Percentiles rank a stretch among this genome's conserved stretches.
Evolutionary conservation across 75 land plant species (phyloP).

Genomic region (Gnetum montanum): DNA sequence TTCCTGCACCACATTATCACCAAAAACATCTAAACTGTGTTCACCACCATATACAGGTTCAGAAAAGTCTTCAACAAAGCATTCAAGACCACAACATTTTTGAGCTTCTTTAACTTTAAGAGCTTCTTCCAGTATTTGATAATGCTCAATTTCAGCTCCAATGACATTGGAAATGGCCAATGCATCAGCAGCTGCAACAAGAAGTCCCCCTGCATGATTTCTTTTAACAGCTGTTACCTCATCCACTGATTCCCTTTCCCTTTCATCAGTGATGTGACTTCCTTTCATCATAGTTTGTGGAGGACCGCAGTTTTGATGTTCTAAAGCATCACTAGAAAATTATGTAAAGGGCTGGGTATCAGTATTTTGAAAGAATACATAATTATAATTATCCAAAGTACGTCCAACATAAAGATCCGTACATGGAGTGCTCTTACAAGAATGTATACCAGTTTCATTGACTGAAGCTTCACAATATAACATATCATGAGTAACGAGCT

Average conservation of each 20-base stretch:
- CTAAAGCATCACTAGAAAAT: background rate
- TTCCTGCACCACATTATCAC: conserved; percentile 9
- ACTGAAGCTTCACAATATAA: background rate
- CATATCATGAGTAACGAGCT: background rate
- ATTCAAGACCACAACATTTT: conserved; percentile 12
- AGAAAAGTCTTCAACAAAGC: background rate
- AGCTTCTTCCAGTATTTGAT: conserved; percentile 18
- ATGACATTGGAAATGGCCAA: conserved; percentile 16
- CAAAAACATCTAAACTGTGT: conserved; percentile 6
- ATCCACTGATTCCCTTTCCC: background rate
- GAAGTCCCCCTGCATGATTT: conserved; percentile 16
- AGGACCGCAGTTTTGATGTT: background rate
- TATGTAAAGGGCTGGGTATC: background rate
- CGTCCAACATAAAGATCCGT: conserved; percentile 4
- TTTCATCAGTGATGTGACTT: background rate
- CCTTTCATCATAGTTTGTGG: background rate
- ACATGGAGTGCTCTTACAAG: background rate
- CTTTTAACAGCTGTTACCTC: conserved; percentile 2
- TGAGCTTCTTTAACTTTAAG: conserved; percentile 13
- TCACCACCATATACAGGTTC: conserved; percentile 1
- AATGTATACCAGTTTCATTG: too few relatives aligned
- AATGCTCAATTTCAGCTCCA: background rate
- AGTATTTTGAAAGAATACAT: background rate
- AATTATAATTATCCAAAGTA: background rate
- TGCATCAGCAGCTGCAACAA: conserved; percentile 26